These are phyloP conservation scores for Arabidopsis thaliana DNA, from an alignment of 345 rosid species.

Conservation along the genomic window TAIR10.1 NC_003071.7:9967501-9968000, in stretches of 20 bases:
- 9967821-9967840: background rate
- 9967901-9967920: too few relatives aligned
- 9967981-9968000: too few relatives aligned
- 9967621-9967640: constrained; percentile 1
- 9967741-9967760: background rate
- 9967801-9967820: background rate
- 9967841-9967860: background rate
- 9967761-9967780: background rate
- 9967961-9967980: too few relatives aligned
- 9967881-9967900: too few relatives aligned
- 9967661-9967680: constrained; percentile 5
- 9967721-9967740: background rate
- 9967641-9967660: background rate
- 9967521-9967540: background rate
- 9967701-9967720: background rate
- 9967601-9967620: background rate
- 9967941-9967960: too few relatives aligned
- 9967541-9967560: background rate
- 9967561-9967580: background rate
- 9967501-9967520: background rate
- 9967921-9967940: too few relatives aligned
- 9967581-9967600: background rate
- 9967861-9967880: background rate
- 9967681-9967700: background rate
- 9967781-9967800: background rate